Evolutionary conservation across 2,329 filamentous ascomycete genomes (phyloP).

Genomic region (Arthrobotrys musiformis): DNA sequence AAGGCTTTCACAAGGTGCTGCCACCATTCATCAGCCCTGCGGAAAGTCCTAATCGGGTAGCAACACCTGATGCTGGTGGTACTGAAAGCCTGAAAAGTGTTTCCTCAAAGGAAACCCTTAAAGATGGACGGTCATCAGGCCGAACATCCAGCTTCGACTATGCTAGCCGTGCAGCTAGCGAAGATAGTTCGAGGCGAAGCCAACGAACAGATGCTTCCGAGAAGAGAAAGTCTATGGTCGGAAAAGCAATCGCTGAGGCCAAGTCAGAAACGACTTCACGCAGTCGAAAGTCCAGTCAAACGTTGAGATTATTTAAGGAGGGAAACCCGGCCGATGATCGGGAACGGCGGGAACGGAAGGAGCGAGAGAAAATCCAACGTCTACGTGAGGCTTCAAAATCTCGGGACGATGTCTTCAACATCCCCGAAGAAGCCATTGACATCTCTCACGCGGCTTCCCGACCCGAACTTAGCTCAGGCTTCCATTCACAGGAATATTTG

Average conservation of each 20-base stretch:
- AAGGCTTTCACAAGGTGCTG: conserved; percentile 27
- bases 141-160: conserved; percentile 36
- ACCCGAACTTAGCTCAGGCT: conserved; percentile 40
- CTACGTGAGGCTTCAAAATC: conserved; percentile 47
- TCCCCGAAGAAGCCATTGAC: conserved; percentile 54
- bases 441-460: conserved; percentile 42
- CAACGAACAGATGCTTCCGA: conserved; percentile 40
- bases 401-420: conserved; percentile 46
- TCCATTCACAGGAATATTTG: conserved; percentile 36
- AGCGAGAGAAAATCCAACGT: conserved; percentile 67
- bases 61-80: conserved; percentile 29
- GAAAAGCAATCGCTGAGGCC: conserved; percentile 52
- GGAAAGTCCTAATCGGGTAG: conserved; percentile 32
- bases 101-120: conserved; percentile 49
- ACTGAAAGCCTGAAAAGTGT: conserved; percentile 29
- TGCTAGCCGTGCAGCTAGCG: conserved; percentile 36
- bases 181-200: conserved; percentile 27
- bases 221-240: conserved; percentile 51
- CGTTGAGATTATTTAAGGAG: conserved; percentile 74
- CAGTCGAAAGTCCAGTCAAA: conserved; percentile 75
- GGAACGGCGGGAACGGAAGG: conserved; percentile 59
- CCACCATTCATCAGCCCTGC: conserved; percentile 48
- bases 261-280: conserved; percentile 63
- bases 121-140: conserved; percentile 42
- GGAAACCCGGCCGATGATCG: conserved; percentile 62